phyloP scores from a whole-genome alignment of 164 flowering plant species.

The Stephania yunnanensis region DNA sequence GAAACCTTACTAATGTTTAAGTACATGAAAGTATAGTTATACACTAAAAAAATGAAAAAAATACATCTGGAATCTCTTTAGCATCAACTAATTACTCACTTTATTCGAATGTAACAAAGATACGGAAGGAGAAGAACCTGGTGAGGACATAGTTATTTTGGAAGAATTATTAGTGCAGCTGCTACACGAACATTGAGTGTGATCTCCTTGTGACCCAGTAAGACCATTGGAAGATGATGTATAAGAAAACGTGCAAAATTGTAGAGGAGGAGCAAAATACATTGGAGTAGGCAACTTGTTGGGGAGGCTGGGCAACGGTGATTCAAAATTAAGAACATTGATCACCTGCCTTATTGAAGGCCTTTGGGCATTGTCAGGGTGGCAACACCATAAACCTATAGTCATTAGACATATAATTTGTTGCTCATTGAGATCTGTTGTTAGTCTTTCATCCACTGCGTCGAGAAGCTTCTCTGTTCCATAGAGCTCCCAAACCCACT shows the following conservation, averaged over 20 bases:
- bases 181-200: slow-evolving; percentile 11
- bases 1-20: not conserved
- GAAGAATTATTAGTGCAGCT: slow-evolving; percentile 11
- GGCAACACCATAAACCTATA: slow-evolving; percentile 40
- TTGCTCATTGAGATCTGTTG: slow-evolving; percentile 15
- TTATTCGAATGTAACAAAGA: slow-evolving; percentile 6
- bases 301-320: slow-evolving; percentile 28
- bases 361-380: slow-evolving; percentile 23
- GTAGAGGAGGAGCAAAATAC: slow-evolving; percentile 17
- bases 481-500: slow-evolving; percentile 47
- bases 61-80: not conserved
- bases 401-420: slow-evolving; percentile 27
- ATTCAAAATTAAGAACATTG: slow-evolving; percentile 25
- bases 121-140: slow-evolving; percentile 11
- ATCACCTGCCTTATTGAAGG: slow-evolving; percentile 31
- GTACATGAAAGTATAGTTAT: not conserved
- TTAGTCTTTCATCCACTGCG: slow-evolving; percentile 30
- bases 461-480: slow-evolving; percentile 27
- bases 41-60: not conserved
- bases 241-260: not conserved
- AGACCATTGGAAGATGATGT: slow-evolving; percentile 4
- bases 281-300: slow-evolving; percentile 25
- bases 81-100: not conserved
- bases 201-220: slow-evolving; percentile 13
- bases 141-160: slow-evolving; percentile 4